These are phyloP conservation scores for Camellia sinensis DNA, from an alignment of 148 eudicot genomes.

Conservation along the genomic window DNA sequence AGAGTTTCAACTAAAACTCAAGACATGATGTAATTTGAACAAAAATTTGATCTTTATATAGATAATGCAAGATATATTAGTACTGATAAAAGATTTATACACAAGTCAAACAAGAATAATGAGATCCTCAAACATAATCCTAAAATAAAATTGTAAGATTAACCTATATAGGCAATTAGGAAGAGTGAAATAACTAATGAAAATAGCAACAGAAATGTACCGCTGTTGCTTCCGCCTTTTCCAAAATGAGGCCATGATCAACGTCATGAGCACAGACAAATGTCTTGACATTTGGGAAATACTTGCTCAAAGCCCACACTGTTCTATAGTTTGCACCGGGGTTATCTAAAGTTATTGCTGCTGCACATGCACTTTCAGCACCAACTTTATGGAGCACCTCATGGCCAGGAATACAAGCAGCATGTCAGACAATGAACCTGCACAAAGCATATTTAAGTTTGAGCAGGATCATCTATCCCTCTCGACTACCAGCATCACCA, in stretches of 20 bases:
- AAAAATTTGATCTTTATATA: not conserved
- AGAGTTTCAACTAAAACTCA: conserved; percentile 10
- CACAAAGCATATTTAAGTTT: conserved; percentile 6
- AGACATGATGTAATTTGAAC: conserved; percentile 1
- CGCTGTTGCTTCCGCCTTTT: conserved; percentile 99
- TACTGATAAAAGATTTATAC: not conserved
- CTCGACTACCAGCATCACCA: conserved; percentile 99
- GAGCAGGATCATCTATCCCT: conserved; percentile 49
- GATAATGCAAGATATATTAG: not conserved
- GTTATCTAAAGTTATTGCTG: conserved; percentile 86
- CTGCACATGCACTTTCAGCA: conserved; percentile 96
- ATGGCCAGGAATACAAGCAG: conserved; percentile 18
- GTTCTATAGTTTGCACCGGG: conserved; percentile 99
- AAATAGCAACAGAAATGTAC: conserved; percentile 38
- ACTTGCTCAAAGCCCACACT: conserved; percentile 96
- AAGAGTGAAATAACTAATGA: not conserved
- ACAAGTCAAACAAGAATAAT: not conserved
- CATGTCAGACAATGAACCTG: conserved; percentile 21
- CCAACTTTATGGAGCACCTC: conserved; percentile 98
- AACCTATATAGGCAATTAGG: not conserved
- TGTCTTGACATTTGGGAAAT: conserved; percentile 92
- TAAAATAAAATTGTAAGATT: not conserved
- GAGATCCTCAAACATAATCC: not conserved
- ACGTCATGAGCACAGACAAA: conserved; percentile 99
- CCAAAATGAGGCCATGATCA: conserved; percentile 97